Evolutionary conservation across 176 grass and related monocot species (phyloP), one percentile per base, ranked within the genome.

Genomic region (Stipa capillata): DNA sequence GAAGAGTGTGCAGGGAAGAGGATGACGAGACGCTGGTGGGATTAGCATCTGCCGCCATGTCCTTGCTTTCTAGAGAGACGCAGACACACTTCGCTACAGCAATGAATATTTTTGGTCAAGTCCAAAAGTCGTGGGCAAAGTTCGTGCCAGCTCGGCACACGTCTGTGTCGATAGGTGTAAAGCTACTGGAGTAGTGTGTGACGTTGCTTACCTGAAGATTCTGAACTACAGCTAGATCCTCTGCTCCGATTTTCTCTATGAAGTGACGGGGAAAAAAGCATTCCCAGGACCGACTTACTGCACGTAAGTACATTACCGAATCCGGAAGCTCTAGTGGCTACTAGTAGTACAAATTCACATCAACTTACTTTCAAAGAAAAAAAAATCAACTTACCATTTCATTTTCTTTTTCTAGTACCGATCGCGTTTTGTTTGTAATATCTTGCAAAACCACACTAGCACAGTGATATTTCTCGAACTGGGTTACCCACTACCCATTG

Each of bases 81-180:
- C 15, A 29, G n/a, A n/a, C n/a, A n/a, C n/a, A n/a, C n/a, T n/a
- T n/a, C n/a, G 17, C 4, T 23, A 65, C 62, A 65, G n/a, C 23
- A 37, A 58, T 4, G 73, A 43, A 15, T 7, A 32, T 20, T 42
- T 8, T 27, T 68, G 23, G 21, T 41, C 65, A 2, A 68, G 65
- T 44, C 6, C 7, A 68, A 15, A 27, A 43, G 8, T 58, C 35
- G 72, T 57, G 6, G 5, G 23, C 35, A 27, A 18, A 28, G 37
- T 76, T 76, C 73, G 53, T 76, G 56, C 61, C 73, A 77, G 29
- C 13, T 49, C 11, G 45, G 24, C 33, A 66, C 20, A 79, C 61
- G 16, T 55, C 18, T 41, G 48, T 18, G 77, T 55, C 53, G 63
- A 69, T 80, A 56, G 47, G 47, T 68, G 62, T 67, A 68, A 52